Base-by-base conservation (phyloP, 345 rosid species). In the Eucalyptus rudis region DNA sequence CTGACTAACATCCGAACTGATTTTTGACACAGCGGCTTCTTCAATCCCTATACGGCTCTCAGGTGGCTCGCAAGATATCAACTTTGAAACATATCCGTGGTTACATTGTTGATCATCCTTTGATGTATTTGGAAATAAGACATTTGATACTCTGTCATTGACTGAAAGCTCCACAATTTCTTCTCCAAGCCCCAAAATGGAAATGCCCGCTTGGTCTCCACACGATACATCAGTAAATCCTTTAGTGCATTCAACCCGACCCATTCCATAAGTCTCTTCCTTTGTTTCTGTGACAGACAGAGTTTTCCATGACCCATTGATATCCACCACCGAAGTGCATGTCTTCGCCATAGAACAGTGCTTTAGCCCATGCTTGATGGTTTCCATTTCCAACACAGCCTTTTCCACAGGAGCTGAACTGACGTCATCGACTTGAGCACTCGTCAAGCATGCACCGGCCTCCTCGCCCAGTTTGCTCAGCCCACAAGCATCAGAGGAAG, bases 341-440 rank as follows among this genome's bases (percentile, higher is more conserved):
- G 36, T 86, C 79, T 85, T 89, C 52, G 50, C 71, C 56, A 47
- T 49, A 76, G 92, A 89, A 71, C 58, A 91, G 87, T 81, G 89
- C 90, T 89, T 89, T 86, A 89, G 87, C 54, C 90, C 92, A 88
- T 88, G 89, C 47, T 90, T 88, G 88, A 88, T 66, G 87, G 59
- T 83, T 56, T 85, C 89, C 56, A 56, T 79, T 84, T 89, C 93
- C 88, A 84, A 68, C 86, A 31, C 86, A 89, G 85, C 91, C 79
- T 45, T 89, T 88, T 85, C 89, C 50, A 71, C 90, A 27, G 91
- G 71, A 89, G 89, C 87, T 12, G 92, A 90, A 71, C 88, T 89
- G 89, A 52, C 62, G 22, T 76, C 91, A 47, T 58, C 25, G 86
- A 86, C 88, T 71, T 51, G 89, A 87, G 71, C 15, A 87, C 88